Evolutionary conservation across 805 yeast genomes (phyloP), one percentile per base, ranked within the genome.

Genomic region (Zygoascus tannicola): DNA sequence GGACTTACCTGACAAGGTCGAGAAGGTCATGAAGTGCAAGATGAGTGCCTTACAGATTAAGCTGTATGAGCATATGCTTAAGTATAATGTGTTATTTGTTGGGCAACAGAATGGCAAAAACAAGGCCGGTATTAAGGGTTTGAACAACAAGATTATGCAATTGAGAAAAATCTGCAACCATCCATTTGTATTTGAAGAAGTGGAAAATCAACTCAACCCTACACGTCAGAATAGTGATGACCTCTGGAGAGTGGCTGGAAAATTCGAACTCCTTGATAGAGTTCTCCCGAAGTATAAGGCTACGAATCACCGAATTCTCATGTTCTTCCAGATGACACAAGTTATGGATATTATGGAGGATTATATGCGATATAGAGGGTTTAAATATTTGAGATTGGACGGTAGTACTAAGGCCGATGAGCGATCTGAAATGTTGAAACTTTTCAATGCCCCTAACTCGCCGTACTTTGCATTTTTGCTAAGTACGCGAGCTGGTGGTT

Each of bases 271-370:
- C 30, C 69, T 90, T 51, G 97, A 92, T 56, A 73, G 94, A 45
- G 76, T 90, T 36, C 66, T 90, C 47, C 97, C 97, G 1, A 90
- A 90, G 56, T 81, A 90, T 61, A 73, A 78, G 58, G 76, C 75
- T 2, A 76, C 94, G 2, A 94, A 94, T 1, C 97, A 92, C 58
- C 76, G 96, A 52, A 95, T 88, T 5, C 72, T 90, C 58, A 81
- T 90, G 54, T 90, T 90, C 60, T 92, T 92, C 67, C 98, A 90
- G 65, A 90, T 90, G 98, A 92, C 98, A 1, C 95, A 87, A 63
- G 83, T 90, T 49, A 92, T 90, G 97, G 95, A 88, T 62, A 92
- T 90, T 49, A 87, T 92, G 97, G 97, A 92, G 62, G 98, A 90
- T 66, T 92, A 80, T 57, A 65, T 92, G 54, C 71, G 94, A 44